Percentiles rank a stretch among this genome's conserved stretches.
Evolutionary conservation across 192 early-diverging fungal genomes (phyloP).

Genomic region (Coemansia furcata): DNA sequence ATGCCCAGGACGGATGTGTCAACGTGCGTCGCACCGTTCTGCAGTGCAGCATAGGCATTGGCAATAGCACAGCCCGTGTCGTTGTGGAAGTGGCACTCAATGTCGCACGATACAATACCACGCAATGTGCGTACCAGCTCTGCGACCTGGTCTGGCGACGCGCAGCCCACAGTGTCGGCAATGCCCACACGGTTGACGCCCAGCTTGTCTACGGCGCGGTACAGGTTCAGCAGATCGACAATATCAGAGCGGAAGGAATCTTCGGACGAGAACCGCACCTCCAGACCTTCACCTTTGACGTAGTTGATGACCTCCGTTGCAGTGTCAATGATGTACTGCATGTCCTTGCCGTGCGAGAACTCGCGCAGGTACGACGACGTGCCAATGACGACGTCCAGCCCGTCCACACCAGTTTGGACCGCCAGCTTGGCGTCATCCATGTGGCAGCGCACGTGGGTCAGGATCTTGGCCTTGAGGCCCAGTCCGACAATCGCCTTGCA

Average conservation of each 20-base stretch:
- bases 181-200: slow-evolving; percentile 98
- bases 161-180: slow-evolving; percentile 98
- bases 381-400: slow-evolving; percentile 97
- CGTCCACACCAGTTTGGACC: slow-evolving; percentile 96
- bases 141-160: slow-evolving; percentile 96
- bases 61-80: slow-evolving; percentile 99
- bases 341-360: slow-evolving; percentile 99
- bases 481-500: slow-evolving; percentile 88
- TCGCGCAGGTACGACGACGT: slow-evolving; percentile 94
- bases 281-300: slow-evolving; percentile 93
- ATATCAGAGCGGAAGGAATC: slow-evolving; percentile 97
- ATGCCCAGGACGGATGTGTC: slow-evolving; percentile 98
- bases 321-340: slow-evolving; percentile 94
- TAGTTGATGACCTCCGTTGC: slow-evolving; percentile 96
- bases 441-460: slow-evolving; percentile 95
- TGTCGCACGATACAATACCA: slow-evolving; percentile 94
- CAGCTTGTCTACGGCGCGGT: slow-evolving; percentile 95
- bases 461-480: slow-evolving; percentile 96
- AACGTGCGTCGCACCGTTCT: slow-evolving; percentile 97
- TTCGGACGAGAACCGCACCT: slow-evolving; percentile 97
- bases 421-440: slow-evolving; percentile 98
- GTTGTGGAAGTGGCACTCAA: slow-evolving; percentile 99
- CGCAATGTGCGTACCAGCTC: slow-evolving; percentile 95
- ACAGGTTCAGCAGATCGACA: slow-evolving; percentile 94
- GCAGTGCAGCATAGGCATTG: slow-evolving; percentile 94